These are phyloP conservation scores for Citrus inodora DNA, from an alignment of 345 rosid species.

Conservation along the genomic window DNA sequence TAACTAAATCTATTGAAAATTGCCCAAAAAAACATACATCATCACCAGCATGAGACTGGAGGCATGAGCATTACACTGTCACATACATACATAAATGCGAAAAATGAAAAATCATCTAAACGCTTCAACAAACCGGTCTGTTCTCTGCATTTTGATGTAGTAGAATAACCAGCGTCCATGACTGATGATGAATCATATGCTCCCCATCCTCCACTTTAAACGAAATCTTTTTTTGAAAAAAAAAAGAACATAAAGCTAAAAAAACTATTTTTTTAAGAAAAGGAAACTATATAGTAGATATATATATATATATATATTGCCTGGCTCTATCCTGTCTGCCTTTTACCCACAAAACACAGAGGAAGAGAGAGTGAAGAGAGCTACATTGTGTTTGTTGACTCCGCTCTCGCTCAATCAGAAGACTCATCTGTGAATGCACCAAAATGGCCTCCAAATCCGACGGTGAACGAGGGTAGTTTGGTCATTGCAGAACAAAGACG, in stretches of 20 bases:
- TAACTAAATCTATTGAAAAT: slow-evolving; percentile 11
- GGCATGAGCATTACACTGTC: slow-evolving; percentile 7
- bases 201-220: slow-evolving; percentile 15
- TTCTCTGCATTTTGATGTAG: slow-evolving; percentile 17
- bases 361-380: slow-evolving; percentile 24
- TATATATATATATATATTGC: slow-evolving; percentile 27
- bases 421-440: slow-evolving; percentile 29
- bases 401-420: background rate
- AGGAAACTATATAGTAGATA: slow-evolving; percentile 1
- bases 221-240: slow-evolving; percentile 5
- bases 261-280: background rate
- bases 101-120: slow-evolving; percentile 17
- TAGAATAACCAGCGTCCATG: slow-evolving; percentile 17
- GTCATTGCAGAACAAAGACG: slow-evolving; percentile 24
- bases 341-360: slow-evolving; percentile 28
- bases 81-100: slow-evolving; percentile 16
- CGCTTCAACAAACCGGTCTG: slow-evolving; percentile 17
- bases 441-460: slow-evolving; percentile 29
- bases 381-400: slow-evolving; percentile 21
- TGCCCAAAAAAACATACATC: slow-evolving; percentile 10
- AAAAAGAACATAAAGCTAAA: background rate
- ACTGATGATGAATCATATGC: slow-evolving; percentile 19
- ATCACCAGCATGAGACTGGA: slow-evolving; percentile 6
- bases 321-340: slow-evolving; percentile 72
- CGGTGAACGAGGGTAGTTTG: slow-evolving; percentile 25